These are phyloP conservation scores for Thermoascus crustaceus DNA, from an alignment of 2,329 filamentous ascomycete genomes.

Conservation along the genomic window DNA sequence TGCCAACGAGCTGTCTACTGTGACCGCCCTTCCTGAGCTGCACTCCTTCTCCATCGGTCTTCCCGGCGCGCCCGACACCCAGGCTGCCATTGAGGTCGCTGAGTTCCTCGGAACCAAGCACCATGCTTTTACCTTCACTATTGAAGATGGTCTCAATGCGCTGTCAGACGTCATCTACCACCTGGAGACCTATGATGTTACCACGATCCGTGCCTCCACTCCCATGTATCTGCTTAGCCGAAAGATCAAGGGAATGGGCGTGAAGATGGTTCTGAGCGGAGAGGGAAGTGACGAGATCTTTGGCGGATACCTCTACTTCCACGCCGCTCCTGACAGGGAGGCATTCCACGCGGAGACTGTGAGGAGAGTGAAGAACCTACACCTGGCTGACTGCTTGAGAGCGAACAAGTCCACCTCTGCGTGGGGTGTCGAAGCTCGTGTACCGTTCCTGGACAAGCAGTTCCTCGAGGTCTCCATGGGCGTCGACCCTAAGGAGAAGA, in stretches of 20 bases:
- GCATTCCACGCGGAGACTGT: conserved; percentile 96
- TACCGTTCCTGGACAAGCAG: conserved; percentile 95
- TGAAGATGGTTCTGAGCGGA: conserved; percentile 98
- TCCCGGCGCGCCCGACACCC: conserved; percentile 82
- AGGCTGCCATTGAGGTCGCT: conserved; percentile 85
- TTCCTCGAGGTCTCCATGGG: conserved; percentile 92
- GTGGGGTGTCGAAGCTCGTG: conserved; percentile 95
- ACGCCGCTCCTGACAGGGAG: conserved; percentile 80
- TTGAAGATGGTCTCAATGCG: conserved; percentile 94
- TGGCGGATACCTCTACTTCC: conserved; percentile 97
- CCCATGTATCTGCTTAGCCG: conserved; percentile 96
- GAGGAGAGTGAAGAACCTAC: conserved; percentile 89
- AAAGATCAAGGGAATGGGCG: conserved; percentile 99
- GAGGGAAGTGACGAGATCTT: conserved; percentile 98
- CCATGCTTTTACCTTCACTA: conserved; percentile 95
- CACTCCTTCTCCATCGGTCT: conserved; percentile 99
- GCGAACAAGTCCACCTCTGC: conserved; percentile 99
- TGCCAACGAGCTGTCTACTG: conserved; percentile 76
- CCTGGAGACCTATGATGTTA: conserved; percentile 95
- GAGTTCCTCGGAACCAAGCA: conserved; percentile 97
- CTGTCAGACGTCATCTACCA: conserved; percentile 97
- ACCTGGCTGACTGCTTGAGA: conserved; percentile 89
- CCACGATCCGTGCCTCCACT: conserved; percentile 94
- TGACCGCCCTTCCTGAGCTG: conserved; percentile 86
- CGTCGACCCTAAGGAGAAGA: conserved; percentile 89